phyloP scores from a whole-genome alignment of 139 green algal genomes.

The Auxenochlorella pyrenoidosa region DNA sequence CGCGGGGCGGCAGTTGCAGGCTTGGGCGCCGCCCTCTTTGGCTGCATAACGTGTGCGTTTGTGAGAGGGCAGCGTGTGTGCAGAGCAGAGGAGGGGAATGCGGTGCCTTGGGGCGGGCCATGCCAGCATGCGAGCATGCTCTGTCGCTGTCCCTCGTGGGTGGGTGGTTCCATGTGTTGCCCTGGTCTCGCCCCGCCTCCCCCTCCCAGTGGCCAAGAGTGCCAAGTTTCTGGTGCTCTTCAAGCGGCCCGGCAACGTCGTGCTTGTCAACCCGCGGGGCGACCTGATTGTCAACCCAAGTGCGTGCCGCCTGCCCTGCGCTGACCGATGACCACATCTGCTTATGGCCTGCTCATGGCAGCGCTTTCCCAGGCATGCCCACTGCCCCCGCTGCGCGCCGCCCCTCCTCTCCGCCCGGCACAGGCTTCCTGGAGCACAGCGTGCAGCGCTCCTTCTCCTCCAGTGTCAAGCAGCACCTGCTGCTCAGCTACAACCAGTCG shows the following conservation, averaged over 20 bases:
- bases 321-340: too few relatives aligned
- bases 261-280: not conserved
- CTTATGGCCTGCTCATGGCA: too few relatives aligned
- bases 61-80: too few relatives aligned
- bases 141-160: too few relatives aligned
- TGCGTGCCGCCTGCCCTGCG: not conserved
- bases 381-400: not conserved
- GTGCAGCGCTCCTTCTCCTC: not conserved
- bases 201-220: slow-evolving; percentile 8
- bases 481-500: slow-evolving; percentile 12
- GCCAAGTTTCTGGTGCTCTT: slow-evolving; percentile 19
- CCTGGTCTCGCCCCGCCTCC: too few relatives aligned
- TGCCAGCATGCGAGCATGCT: not conserved
- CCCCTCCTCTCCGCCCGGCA: not conserved
- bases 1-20: too few relatives aligned
- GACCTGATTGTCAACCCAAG: slow-evolving; percentile 20
- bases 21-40: not conserved
- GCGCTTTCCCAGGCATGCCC: too few relatives aligned
- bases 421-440: slow-evolving; percentile 16
- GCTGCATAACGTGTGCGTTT: too few relatives aligned
- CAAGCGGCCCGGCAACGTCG: not conserved
- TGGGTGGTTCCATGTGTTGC: too few relatives aligned
- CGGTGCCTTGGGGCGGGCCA: too few relatives aligned
- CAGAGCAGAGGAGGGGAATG: too few relatives aligned
- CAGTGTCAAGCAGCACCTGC: slow-evolving; percentile 5